Evolutionary conservation across 1,284 basidiomycete species (phyloP).

Genomic region (Fomitopsis betulina): DNA sequence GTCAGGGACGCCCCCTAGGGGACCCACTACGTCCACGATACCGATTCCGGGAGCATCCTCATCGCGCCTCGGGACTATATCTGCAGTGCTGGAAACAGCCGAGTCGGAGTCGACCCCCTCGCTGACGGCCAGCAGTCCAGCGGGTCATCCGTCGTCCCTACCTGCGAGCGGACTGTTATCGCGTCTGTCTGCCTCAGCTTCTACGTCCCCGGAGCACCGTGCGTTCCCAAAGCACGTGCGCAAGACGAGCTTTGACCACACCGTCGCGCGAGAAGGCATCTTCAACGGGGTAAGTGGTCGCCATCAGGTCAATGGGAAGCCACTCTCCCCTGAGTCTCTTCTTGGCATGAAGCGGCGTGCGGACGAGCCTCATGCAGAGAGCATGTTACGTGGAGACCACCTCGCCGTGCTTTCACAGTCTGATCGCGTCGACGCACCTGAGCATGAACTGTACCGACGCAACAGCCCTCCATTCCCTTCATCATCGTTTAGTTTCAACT

Average conservation of each 20-base stretch:
- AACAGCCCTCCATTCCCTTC: slow-evolving; percentile 60
- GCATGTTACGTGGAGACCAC: slow-evolving; percentile 71
- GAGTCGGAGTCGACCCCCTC: slow-evolving; percentile 26
- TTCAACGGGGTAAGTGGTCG: slow-evolving; percentile 54
- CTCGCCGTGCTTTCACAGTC: slow-evolving; percentile 39
- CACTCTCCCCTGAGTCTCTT: slow-evolving; percentile 55
- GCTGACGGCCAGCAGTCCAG: slow-evolving; percentile 44
- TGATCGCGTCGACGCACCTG: slow-evolving; percentile 18
- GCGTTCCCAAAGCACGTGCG: slow-evolving; percentile 79
- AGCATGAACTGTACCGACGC: slow-evolving; percentile 21
- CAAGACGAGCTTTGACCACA: slow-evolving; percentile 92
- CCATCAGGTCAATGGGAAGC: slow-evolving; percentile 76
- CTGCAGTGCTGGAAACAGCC: slow-evolving; percentile 55
- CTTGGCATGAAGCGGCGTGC: slow-evolving; percentile 71
- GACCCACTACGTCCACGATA: slow-evolving; percentile 36
- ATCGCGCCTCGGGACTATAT: slow-evolving; percentile 30
- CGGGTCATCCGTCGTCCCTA: slow-evolving; percentile 61
- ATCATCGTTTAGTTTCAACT: slow-evolving; percentile 75
- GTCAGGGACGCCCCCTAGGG: slow-evolving; percentile 28
- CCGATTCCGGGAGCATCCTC: slow-evolving; percentile 45
- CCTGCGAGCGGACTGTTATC: slow-evolving; percentile 55
- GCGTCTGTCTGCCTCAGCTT: slow-evolving; percentile 35
- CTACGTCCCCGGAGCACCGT: slow-evolving; percentile 41
- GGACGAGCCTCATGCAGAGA: slow-evolving; percentile 69
- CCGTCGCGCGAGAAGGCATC: slow-evolving; percentile 65